These are phyloP conservation scores for Fusarium sp. DNA, from an alignment of 2,329 filamentous ascomycete species.

Conservation along the genomic window DNA sequence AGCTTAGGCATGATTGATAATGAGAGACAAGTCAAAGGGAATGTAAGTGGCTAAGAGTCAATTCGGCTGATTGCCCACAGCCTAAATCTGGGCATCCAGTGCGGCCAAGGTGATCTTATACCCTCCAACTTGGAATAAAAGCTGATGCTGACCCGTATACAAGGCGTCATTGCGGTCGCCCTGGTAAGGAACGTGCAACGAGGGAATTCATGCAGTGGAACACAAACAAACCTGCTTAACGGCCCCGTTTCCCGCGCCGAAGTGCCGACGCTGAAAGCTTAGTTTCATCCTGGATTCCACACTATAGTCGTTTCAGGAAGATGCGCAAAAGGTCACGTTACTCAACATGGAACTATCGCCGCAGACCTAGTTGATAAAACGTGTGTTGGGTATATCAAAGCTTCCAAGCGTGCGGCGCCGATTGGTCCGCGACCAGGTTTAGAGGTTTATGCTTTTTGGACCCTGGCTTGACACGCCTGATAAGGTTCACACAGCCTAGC, in stretches of 20 bases:
- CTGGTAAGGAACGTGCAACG: neutral
- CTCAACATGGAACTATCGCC: conserved; percentile 23
- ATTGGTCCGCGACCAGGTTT: conserved; percentile 8
- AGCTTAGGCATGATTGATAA: conserved; percentile 10
- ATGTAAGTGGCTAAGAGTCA: neutral
- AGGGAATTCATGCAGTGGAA: neutral
- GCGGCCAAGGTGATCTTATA: conserved; percentile 14
- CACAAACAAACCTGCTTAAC: neutral
- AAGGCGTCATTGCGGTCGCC: conserved; percentile 3
- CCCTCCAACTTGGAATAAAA: neutral
- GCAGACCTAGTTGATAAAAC: conserved; percentile 24
- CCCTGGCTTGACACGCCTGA: neutral
- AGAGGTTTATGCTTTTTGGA: neutral
- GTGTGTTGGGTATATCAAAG: conserved; percentile 4
- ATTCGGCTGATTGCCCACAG: neutral
- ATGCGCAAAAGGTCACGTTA: neutral
- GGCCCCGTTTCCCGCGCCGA: conserved; percentile 5
- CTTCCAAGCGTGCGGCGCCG: neutral
- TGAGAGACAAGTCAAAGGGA: neutral
- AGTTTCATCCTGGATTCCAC: neutral
- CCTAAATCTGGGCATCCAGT: no score
- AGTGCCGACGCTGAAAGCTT: conserved; percentile 18
- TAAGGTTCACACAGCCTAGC: conserved; percentile 8
- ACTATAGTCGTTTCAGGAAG: conserved; percentile 24
- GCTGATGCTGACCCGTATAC: neutral